Evolutionary conservation across 192 early-diverging fungal species (phyloP), one percentile per base, ranked within the genome.

Genomic region (Geranomyces michiganensis): DNA sequence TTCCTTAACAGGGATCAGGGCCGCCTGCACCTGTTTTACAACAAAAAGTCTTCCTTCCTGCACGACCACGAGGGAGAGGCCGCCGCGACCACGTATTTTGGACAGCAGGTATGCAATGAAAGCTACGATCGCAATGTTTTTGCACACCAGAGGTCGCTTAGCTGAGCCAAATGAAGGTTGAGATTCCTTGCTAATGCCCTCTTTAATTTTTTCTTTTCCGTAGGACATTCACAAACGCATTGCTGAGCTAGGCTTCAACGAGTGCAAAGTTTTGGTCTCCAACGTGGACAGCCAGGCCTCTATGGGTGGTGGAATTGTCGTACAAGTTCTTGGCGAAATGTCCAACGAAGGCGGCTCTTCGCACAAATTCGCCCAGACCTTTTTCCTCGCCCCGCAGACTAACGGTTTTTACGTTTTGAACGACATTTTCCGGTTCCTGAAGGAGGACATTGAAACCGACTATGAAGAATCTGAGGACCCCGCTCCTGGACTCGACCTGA

Each of bases 391-490:
- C 48, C 84, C 91, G 76, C 94, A 95, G 76, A 90, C 90, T 21
- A 85, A 84, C 53, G 94, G 93, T n/a, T 97, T 93, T 81, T 96
- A 92, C 74, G 93, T 97, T 27, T 79, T 90, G 80, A 95, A 95
- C 72, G 94, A 96, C 76, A 95, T 97, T 65, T 91, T 97, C 85
- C 91, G 96, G 65, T 96, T 91, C 82, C 79, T 97, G 75, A 92
- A 92, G 75, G 94, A 97, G n/a, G 94, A 96, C 66, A 77, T 77
- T 62, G 84, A 86, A 59, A 89, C 88, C 36, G 89, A 87, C 22
- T 72, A 72, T 43, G 70, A 72, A 48, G 70, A 72, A 2, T 33
- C 70, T 17, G 70, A 72, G 51, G 70, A 72, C 24, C 70, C 70
- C 30, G 48, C 61, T 27, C 61, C 61, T 1, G 70, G 61, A 24